A percentile compares a stretch with the other conserved stretches of the same genome.
phyloP scores from a whole-genome alignment of 2,329 filamentous ascomycete species.

The Cercospora berteroae region DNA sequence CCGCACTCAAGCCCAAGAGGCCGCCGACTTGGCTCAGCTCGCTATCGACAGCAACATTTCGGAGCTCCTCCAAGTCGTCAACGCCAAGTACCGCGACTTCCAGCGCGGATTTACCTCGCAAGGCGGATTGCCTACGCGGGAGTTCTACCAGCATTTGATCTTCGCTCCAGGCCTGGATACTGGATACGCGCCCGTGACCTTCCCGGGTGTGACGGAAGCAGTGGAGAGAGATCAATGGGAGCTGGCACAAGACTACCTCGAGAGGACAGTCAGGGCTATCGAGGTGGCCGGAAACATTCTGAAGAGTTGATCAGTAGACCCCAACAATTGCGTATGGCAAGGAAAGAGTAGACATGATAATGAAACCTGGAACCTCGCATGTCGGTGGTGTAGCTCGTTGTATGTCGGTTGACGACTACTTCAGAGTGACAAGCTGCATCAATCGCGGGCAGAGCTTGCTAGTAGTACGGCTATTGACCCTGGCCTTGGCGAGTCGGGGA shows the following conservation, averaged over 20 bases:
- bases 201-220: constrained; percentile 59
- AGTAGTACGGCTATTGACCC: background rate
- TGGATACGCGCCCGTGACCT: constrained; percentile 69
- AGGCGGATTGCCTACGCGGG: constrained; percentile 46
- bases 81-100: constrained; percentile 49
- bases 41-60: constrained; percentile 22
- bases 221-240: constrained; percentile 18
- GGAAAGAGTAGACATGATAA: background rate
- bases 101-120: constrained; percentile 47
- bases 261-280: constrained; percentile 14
- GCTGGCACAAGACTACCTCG: background rate
- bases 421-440: background rate
- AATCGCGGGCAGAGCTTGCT: background rate
- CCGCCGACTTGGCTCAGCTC: constrained; percentile 18
- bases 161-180: constrained; percentile 48
- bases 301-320: constrained; percentile 15
- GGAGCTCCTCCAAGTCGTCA: constrained; percentile 41
- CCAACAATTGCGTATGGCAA: background rate
- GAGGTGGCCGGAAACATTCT: constrained; percentile 24
- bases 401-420: background rate
- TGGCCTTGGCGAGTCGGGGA: background rate
- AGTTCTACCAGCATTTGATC: constrained; percentile 49
- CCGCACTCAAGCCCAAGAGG: constrained; percentile 47
- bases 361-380: background rate
- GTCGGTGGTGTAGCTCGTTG: background rate